Conservation (phyloP, 768 basidiomycete species). For the Tephrocybe sp. region DNA sequence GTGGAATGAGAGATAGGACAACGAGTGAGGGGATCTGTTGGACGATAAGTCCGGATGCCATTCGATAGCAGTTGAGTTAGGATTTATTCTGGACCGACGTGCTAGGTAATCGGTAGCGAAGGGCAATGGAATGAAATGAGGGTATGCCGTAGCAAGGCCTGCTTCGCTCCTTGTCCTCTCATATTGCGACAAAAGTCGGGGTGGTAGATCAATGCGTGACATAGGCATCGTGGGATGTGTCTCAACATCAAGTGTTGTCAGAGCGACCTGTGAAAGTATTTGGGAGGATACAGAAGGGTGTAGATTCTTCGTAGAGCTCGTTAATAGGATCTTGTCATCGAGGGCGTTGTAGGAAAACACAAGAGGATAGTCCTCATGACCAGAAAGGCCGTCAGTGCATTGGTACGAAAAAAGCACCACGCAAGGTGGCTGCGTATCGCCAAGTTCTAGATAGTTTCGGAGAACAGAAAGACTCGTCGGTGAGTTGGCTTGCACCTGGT, state of each 20-base stretch:
- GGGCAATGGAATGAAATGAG: conserved; percentile 18
- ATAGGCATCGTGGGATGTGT: conserved; percentile 13
- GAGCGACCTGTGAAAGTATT: conserved; percentile 23
- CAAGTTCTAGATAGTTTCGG: conserved; percentile 20
- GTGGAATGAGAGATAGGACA: conserved; percentile 37
- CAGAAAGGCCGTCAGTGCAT: neutral
- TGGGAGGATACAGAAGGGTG: conserved; percentile 20
- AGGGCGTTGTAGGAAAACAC: conserved; percentile 2
- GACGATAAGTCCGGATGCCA: conserved; percentile 29
- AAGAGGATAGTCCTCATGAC: conserved; percentile 17
- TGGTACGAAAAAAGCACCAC: conserved; percentile 21
- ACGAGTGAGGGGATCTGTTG: conserved; percentile 19
- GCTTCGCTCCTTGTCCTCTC: conserved; percentile 20
- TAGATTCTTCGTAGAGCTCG: conserved; percentile 13
- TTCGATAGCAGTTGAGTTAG: conserved; percentile 22
- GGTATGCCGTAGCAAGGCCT: conserved; percentile 20
- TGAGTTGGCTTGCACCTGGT: conserved; percentile 4
- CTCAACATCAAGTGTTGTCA: conserved; percentile 16
- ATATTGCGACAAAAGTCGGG: conserved; percentile 23
- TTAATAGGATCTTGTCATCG: conserved; percentile 10
- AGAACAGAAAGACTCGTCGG: conserved; percentile 12
- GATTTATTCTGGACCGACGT: conserved; percentile 20
- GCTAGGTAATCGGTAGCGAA: conserved; percentile 30
- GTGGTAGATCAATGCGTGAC: conserved; percentile 15
- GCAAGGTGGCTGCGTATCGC: conserved; percentile 24